Evolutionary conservation across 2,329 filamentous ascomycete genomes (phyloP), one percentile per base, ranked within the genome.

Genomic region (Lachnellula hyalina): DNA sequence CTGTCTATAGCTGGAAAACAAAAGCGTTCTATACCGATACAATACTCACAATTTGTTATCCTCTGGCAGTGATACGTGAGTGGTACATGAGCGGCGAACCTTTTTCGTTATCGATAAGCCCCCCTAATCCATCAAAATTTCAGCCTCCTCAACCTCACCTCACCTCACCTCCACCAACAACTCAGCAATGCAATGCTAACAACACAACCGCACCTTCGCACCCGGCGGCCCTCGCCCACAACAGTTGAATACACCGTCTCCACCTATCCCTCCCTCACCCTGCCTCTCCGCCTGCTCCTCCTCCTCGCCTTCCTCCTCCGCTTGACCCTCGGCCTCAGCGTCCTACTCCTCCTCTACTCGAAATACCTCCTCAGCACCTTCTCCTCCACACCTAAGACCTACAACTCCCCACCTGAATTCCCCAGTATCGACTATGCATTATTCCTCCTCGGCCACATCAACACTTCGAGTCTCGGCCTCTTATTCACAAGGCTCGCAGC

Each of bases 191-290:
- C 62, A 49, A 89, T 90, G 86, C 77, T 88, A 61, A 81, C 80
- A 42, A 81, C 78, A 19, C 65, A 75, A 1, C 81, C 83, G 9
- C 79, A 79, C 63, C 82, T 90, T 49, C 78, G 76, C 63, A 80
- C 80, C 57, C 79, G 83, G 61, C 81, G 84, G 21, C 88, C 89
- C 49, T 92, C 94, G 23, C 86, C 90, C 47, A 95, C 91, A 2
- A 96, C 94, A n/a, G 85, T 89, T 69, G 87, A 89, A 62, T 97
- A 93, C 78, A 95, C 88, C 32, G 89, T 96, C 53, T 94, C 92
- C 36, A 96, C 92, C 55, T 83, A 84, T 45, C 83, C 88, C 0
- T 73, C 75, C 0, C 68, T 73, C 4, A 79, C 79, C 0, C 57
- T 80, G 15, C 65, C 77, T 2, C 72, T 79, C 6, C 78, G 75